Percentiles rank a stretch among this genome's conserved stretches.
Conservation (phyloP, 2,329 filamentous ascomycete genomes). For the Aschersonia sp. region DNA sequence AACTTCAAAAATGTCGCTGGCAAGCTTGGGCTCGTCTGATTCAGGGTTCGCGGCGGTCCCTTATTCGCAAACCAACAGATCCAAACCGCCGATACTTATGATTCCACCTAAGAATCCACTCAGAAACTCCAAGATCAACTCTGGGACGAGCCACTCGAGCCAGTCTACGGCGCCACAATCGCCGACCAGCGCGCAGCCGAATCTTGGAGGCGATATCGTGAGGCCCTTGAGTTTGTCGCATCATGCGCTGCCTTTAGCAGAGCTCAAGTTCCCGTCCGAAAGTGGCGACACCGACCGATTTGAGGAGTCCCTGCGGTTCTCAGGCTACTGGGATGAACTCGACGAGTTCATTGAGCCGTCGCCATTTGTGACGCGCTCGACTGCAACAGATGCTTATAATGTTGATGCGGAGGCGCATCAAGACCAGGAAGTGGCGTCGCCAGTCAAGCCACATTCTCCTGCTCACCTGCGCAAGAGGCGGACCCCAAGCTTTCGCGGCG, state of each 20-base stretch:
- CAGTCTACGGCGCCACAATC: background rate
- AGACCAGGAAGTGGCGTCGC: background rate
- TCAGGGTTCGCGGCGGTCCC: background rate
- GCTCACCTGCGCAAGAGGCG: background rate
- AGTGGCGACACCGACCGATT: background rate
- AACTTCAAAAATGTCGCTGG: background rate
- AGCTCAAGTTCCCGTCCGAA: background rate
- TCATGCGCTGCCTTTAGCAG: background rate
- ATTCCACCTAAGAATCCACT: background rate
- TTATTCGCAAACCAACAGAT: background rate
- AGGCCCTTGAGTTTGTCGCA: background rate
- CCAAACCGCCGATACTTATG: background rate
- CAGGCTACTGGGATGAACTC: slow-evolving; percentile 1
- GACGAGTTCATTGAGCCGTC: background rate
- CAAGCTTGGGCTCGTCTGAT: background rate
- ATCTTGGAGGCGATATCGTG: background rate
- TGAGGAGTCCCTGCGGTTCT: background rate
- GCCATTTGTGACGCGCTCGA: background rate
- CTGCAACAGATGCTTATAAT: background rate
- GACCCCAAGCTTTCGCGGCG: background rate
- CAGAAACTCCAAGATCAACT: background rate
- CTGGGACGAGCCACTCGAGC: background rate
- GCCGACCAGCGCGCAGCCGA: background rate
- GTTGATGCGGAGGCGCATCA: background rate
- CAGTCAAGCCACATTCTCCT: background rate